These are phyloP conservation scores for Suillus placidus DNA, from an alignment of 768 basidiomycete genomes.

Conservation along the genomic window DNA sequence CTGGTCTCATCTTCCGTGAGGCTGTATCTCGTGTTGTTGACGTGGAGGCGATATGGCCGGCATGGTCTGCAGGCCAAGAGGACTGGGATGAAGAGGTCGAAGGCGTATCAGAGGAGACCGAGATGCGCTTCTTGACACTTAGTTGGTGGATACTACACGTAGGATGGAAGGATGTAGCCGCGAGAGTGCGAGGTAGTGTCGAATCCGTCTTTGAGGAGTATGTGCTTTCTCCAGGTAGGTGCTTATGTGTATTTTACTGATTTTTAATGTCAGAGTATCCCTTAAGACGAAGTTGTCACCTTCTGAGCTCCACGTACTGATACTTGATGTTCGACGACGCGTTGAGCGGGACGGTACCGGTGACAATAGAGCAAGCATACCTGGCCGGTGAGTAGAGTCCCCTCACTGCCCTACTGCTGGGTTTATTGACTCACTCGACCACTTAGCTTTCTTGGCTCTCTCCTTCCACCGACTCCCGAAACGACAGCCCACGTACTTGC, in stretches of 20 bases:
- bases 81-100: conserved; percentile 34
- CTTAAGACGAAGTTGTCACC: conserved; percentile 75
- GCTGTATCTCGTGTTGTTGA: conserved; percentile 28
- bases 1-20: conserved; percentile 28
- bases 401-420: neutral
- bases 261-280: conserved; percentile 61
- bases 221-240: conserved; percentile 30
- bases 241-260: conserved; percentile 8
- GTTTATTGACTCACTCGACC: neutral
- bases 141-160: conserved; percentile 94
- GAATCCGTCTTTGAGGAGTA: conserved; percentile 86
- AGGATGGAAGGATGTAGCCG: conserved; percentile 85
- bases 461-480: conserved; percentile 75
- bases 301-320: conserved; percentile 66
- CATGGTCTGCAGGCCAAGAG: conserved; percentile 26
- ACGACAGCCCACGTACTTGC: conserved; percentile 68
- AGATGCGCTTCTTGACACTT: conserved; percentile 79
- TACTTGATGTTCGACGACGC: conserved; percentile 73
- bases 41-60: conserved; percentile 27
- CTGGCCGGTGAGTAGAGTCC: conserved; percentile 1
- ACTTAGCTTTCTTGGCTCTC: conserved; percentile 61
- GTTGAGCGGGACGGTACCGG: conserved; percentile 70
- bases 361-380: conserved; percentile 4
- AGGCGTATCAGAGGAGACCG: conserved; percentile 65
- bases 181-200: conserved; percentile 71